phyloP scores from a whole-genome alignment of 2,329 filamentous ascomycete species.

The Aureobasidium sp. region DNA sequence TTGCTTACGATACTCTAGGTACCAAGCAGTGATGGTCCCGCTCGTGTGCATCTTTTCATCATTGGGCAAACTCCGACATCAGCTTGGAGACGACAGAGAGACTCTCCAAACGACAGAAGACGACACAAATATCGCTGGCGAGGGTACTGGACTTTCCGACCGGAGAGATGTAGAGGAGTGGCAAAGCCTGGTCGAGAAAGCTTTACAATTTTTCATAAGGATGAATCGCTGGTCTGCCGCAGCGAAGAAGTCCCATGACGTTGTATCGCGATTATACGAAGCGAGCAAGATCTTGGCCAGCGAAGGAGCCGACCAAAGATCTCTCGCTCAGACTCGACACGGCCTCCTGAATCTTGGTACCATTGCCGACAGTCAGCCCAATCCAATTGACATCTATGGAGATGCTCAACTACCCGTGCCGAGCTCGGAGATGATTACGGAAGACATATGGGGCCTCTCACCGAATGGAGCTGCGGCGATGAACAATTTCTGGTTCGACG shows the following conservation, averaged over 20 bases:
- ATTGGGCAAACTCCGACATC: constrained; percentile 13
- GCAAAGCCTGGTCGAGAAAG: constrained; percentile 32
- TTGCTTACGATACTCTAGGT: constrained; percentile 25
- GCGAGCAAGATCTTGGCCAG: constrained; percentile 24
- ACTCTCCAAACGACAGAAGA: too few species aligned
- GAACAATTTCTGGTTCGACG: constrained; percentile 18
- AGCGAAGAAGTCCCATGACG: constrained; percentile 34
- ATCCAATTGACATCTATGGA: too few species aligned
- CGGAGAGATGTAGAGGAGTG: constrained; percentile 30
- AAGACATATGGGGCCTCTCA: constrained; percentile 14
- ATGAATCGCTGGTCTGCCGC: constrained; percentile 37
- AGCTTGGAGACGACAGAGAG: background rate
- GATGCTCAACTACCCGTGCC: background rate
- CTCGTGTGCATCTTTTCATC: constrained; percentile 58
- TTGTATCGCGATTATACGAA: constrained; percentile 33
- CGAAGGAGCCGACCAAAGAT: too few species aligned
- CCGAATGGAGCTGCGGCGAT: constrained; percentile 16
- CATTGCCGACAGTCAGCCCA: too few species aligned
- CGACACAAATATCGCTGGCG: too few species aligned
- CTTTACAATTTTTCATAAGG: constrained; percentile 34
- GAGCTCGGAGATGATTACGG: background rate
- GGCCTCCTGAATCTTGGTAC: too few species aligned
- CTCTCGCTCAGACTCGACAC: too few species aligned
- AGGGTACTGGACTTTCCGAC: background rate
- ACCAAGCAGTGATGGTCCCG: constrained; percentile 72